Percentiles rank a stretch among this genome's conserved stretches.
Evolutionary conservation across 441 rosid species (phyloP).

Genomic region (Mallotus repandus): DNA sequence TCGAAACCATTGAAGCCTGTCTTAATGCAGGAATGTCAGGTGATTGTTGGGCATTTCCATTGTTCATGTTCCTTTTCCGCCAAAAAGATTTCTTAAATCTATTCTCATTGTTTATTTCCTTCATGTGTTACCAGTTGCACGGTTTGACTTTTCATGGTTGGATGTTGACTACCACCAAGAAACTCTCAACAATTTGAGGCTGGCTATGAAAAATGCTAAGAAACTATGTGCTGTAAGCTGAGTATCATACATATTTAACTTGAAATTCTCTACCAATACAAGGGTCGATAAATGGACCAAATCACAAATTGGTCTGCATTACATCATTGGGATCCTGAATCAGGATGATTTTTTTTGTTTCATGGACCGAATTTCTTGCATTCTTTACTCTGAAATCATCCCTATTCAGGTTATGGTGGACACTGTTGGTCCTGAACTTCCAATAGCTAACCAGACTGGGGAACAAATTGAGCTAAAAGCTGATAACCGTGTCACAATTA

Average conservation of each 20-base stretch:
- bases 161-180: slow-evolving; percentile 16
- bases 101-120: background rate
- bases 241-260: background rate
- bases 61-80: background rate
- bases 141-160: slow-evolving; percentile 20
- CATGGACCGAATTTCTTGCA: background rate
- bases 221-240: slow-evolving; percentile 18
- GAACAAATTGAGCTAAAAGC: slow-evolving; percentile 11
- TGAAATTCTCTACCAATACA: too few relatives aligned
- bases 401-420: slow-evolving; percentile 16
- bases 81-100: background rate
- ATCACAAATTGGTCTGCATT: background rate
- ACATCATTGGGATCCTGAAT: background rate
- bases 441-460: slow-evolving; percentile 1
- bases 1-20: slow-evolving; percentile 16
- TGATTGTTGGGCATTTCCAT: background rate
- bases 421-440: slow-evolving; percentile 17
- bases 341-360: background rate
- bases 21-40: slow-evolving; percentile 23
- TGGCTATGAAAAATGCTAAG: slow-evolving; percentile 7
- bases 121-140: background rate
- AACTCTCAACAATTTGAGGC: slow-evolving; percentile 13
- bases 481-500: background rate
- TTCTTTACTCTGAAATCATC: background rate
- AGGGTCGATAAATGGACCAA: background rate